Evolutionary conservation across 768 basidiomycete genomes (phyloP), one percentile per base, ranked within the genome.

Genomic region (Pleurotus tuber-regium): DNA sequence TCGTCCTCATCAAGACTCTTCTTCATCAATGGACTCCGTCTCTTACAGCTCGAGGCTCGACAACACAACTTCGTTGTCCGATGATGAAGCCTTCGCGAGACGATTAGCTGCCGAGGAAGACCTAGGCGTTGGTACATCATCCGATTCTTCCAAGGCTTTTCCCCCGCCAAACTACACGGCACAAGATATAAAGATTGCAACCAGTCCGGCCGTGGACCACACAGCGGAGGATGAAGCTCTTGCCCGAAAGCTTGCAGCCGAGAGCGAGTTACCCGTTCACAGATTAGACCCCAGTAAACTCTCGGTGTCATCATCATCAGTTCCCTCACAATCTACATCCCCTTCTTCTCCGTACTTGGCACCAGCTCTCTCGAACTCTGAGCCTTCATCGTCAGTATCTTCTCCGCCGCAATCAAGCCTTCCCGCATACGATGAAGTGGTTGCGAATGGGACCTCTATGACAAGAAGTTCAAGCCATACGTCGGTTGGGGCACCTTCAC

Each of bases 211-310:
- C n/a, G n/a, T n/a, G n/a, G n/a, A n/a, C n/a, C n/a, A n/a, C 36
- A 29, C 50, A 3, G 33, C 50, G 36, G 70, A 72, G 35, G 77
- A 79, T 53, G 78, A 77, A 53, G 75, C 70, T 0, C 65, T 75
- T 39, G 75, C 77, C 31, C 71, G 74, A 11, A 61, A 71, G 7
- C 63, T 64, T 3, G 7, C 26, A 12, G 49, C 38, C 10, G 49
- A 50, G n/a, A 19, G 36, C 29, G 28, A 31, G 12, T 10, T 19
- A 16, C 30, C n/a, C 10, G 18, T 18, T 8, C 4, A 35, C 33
- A 25, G 29, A 21, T 19, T 21, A 19, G 16, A 28, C 19, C 24
- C 38, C 14, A 8, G 8, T 7, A 7, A 31, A 28, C 24, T 23
- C 14, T 18, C 18, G 14, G 4, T 11, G 2, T 25, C 7, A 21